Evolutionary conservation across 2,329 filamentous ascomycete genomes (phyloP), one percentile per base, ranked within the genome.

Genomic region (Cladosporium sp.): DNA sequence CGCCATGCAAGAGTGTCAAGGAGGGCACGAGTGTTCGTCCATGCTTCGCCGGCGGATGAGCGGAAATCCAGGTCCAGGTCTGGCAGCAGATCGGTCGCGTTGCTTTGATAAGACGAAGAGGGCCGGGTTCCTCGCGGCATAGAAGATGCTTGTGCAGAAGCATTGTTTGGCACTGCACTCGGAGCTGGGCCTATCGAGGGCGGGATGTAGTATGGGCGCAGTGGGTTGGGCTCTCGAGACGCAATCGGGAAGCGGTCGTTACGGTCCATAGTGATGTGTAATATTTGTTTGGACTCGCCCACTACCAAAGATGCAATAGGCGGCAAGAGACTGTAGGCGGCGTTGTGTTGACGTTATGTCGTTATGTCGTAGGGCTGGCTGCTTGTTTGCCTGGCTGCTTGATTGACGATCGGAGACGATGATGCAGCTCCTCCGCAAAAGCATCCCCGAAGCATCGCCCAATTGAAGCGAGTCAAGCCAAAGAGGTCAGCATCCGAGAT

Each of bases 1-100:
- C 94, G 93, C 86, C 92, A 95, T 73, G 96, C 71, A 63, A 94
- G 84, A 71, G 92, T 87, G 70, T 97, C 91, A 48, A 96, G 70
- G 60, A 96, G 77, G 61, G 88, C 86, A 70, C 88, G 90, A 42
- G 88, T 79, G 34, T 64, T 62, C 37, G 64, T 61, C 69, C 69
- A 71, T 60, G 68, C 69, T 58, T 71, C 69, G 50, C 66, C 62
- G 1, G 66, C 67, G 1, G 68, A 68, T 1, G 63, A 64, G 22
- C 65, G 65, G 62, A 88, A 88, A 65, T 90, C 87, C 10, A 91
- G 64, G 76, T 97, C 93, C 62, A 97, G 81, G 70, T 97, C 93
- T 53, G 88, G 87, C 61, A 97, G 86, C 60, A 96, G 87, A 71
- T 94, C 88, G 73, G 91, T 89, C 62, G 91, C 90, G 68, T 89